Conservation (phyloP, 2,329 filamentous ascomycete species). For the Xylaria multiplex region DNA sequence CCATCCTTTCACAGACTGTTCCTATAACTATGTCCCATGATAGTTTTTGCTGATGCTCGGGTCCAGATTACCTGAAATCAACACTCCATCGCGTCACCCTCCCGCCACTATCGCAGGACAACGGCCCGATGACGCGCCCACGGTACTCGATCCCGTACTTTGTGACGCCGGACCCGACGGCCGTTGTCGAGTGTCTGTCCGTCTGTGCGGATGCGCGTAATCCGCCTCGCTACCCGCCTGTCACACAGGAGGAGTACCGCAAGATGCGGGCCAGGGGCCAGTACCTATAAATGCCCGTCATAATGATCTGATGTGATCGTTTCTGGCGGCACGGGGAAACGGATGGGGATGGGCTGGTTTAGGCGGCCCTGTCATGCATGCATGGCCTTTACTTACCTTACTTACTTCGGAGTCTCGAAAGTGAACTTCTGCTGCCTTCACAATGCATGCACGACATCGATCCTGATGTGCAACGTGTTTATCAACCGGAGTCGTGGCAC, state of each 20-base stretch:
- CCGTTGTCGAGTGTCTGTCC: constrained; percentile 62
- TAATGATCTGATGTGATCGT: too few relatives aligned
- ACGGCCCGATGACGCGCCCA: constrained; percentile 56
- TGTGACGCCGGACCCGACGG: constrained; percentile 59
- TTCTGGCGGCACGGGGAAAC: too few relatives aligned
- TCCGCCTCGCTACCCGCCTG: constrained; percentile 61
- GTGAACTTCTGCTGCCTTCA: too few relatives aligned
- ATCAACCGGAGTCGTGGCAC: too few relatives aligned
- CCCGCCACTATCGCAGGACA: constrained; percentile 48
- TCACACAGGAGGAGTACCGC: constrained; percentile 45
- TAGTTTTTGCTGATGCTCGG: constrained; percentile 13
- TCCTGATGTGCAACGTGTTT: too few relatives aligned
- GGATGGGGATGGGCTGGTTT: too few relatives aligned
- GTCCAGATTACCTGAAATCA: constrained; percentile 58
- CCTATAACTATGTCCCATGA: background rate
- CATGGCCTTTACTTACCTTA: too few relatives aligned
- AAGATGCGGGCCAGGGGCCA: constrained; percentile 47
- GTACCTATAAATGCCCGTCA: constrained; percentile 37
- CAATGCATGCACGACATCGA: too few relatives aligned
- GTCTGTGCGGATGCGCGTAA: constrained; percentile 55
- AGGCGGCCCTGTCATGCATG: too few relatives aligned
- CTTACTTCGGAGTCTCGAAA: too few relatives aligned
- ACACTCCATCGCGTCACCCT: constrained; percentile 63
- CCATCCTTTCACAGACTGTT: background rate
- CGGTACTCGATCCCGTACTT: constrained; percentile 72